Percentiles rank a stretch among this genome's conserved stretches.
Evolutionary conservation across 352 stramenopile genomes (phyloP).

Genomic region (Saprolegnia diclina): DNA sequence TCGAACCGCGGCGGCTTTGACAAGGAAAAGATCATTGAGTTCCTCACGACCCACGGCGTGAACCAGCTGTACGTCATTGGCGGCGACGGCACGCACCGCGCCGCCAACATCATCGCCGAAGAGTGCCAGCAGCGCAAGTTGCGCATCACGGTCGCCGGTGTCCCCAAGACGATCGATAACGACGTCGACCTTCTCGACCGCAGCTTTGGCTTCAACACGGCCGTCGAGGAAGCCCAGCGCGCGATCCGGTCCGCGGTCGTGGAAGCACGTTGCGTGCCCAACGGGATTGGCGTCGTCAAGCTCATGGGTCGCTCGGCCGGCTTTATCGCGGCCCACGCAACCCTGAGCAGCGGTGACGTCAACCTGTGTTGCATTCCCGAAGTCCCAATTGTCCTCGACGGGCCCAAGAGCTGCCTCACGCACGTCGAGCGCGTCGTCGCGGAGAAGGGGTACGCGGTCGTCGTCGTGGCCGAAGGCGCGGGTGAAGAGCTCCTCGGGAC

Average conservation of each 20-base stretch:
- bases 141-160: slow-evolving; percentile 91
- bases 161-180: slow-evolving; percentile 99
- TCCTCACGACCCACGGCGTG: slow-evolving; percentile 85
- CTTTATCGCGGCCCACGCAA: slow-evolving; percentile 97
- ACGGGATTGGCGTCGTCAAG: slow-evolving; percentile 98
- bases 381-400: slow-evolving; percentile 94
- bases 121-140: slow-evolving; percentile 70
- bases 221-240: slow-evolving; percentile 93
- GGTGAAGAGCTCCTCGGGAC: slow-evolving; percentile 93
- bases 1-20: slow-evolving; percentile 95
- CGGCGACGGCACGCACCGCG: slow-evolving; percentile 96
- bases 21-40: slow-evolving; percentile 94
- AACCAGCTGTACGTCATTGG: slow-evolving; percentile 97
- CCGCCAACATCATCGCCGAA: slow-evolving; percentile 88
- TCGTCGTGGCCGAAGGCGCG: slow-evolving; percentile 96
- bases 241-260: slow-evolving; percentile 89
- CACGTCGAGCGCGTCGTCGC: slow-evolving; percentile 89
- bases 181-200: slow-evolving; percentile 97
- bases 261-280: slow-evolving; percentile 94
- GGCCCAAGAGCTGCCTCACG: slow-evolving; percentile 84
- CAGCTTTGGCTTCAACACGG: slow-evolving; percentile 97
- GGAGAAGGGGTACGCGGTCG: slow-evolving; percentile 95
- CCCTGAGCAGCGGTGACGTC: slow-evolving; percentile 95
- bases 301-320: slow-evolving; percentile 96
- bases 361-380: slow-evolving; percentile 98